phyloP scores from a whole-genome alignment of 169 alveolate species.

The Eimeria zaria region DNA sequence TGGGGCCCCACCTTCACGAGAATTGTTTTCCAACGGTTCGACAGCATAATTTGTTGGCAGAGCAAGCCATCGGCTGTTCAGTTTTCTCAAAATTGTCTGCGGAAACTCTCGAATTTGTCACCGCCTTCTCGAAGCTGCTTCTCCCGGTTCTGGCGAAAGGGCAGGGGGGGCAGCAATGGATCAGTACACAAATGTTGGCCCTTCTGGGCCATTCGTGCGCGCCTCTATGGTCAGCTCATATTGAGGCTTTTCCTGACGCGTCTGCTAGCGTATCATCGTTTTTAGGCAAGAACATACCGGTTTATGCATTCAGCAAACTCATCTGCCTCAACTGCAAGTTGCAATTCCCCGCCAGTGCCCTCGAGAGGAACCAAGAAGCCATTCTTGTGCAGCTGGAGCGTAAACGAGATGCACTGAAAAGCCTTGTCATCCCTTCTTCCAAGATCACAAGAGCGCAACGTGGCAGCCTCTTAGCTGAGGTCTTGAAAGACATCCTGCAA shows the following conservation, averaged over 20 bases:
- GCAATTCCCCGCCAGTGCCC: not conserved
- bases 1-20: constrained; percentile 3
- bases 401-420: not conserved
- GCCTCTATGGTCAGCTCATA: not conserved
- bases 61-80: not conserved
- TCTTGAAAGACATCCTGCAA: constrained; percentile 12
- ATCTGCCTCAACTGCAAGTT: constrained; percentile 13
- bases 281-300: not conserved
- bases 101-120: not conserved
- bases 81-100: not conserved
- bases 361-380: constrained; percentile 35
- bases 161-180: constrained; percentile 4
- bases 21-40: not conserved
- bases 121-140: constrained; percentile 30
- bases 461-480: not conserved
- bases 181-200: constrained; percentile 26
- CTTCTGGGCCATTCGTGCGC: constrained; percentile 51
- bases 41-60: not conserved
- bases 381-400: constrained; percentile 6
- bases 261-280: not conserved
- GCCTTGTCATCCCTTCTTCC: not conserved
- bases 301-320: constrained; percentile 19
- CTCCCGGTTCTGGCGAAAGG: not conserved
- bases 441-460: not conserved
- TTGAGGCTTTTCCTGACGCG: not conserved